Evolutionary conservation across 805 yeast species (phyloP), one percentile per base, ranked within the genome.

Genomic region (Blastobotrys parvus): DNA sequence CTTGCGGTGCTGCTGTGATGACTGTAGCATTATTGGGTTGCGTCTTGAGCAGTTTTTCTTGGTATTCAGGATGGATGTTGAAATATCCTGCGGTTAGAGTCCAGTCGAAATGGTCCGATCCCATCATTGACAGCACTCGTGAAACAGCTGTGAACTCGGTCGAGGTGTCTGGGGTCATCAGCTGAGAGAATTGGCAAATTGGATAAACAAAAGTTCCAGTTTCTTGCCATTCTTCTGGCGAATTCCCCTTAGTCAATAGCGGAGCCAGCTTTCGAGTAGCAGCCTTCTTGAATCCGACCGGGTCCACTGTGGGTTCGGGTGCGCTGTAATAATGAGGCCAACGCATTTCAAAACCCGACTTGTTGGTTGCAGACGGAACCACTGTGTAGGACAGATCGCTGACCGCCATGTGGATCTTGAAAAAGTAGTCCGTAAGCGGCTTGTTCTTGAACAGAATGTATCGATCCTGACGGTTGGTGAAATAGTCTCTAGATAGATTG

Each of bases 81-180:
- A 92, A 92, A 60, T 92, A 92, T 2, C 98, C 98, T 0, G 97
- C 96, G 0, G 98, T 92, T 54, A 92, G 80, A 50, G 84, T 74
- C 94, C 95, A 90, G 41, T 70, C 71, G 21, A 80, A 71, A 10
- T 64, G 55, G 20, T 77, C 70, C 33, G 77, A 67, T 54, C 77
- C 77, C 39, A 77, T 65, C 42, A 69, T 70, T 2, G 85, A 71
- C 34, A 85, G 65, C 3, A 84, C 60, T 23, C 80, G 65, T 32
- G 83, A 61, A 25, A 90, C 65, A 0, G 84, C 77, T 5, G 79
- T 79, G 50, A 81, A 79, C 57, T 92, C 98, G 0, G 97, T 92
- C 1, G 96, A 87, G 35, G 69, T 64, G 44, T 81, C 81, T 1
- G 73, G 75, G 2, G 65, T 64, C 46, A 88, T 68, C 20, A 92